Conservation (phyloP, 768 basidiomycete species). For the Boletus pseudo-olivaceus region DNA sequence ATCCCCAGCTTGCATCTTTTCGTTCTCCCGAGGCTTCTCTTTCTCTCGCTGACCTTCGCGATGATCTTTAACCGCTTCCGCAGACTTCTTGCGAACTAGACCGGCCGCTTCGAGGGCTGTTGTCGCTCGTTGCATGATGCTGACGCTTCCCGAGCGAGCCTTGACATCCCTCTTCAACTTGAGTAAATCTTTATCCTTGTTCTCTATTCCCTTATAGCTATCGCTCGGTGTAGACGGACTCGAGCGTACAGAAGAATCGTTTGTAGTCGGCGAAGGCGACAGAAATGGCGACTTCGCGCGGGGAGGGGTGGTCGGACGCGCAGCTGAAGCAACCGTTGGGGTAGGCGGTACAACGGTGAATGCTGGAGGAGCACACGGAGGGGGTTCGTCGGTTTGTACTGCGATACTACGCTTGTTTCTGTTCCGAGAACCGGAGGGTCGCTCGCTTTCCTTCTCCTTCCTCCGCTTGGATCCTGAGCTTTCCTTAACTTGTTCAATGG, state of each 20-base stretch:
- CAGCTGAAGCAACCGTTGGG: conserved; percentile 47
- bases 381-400: conserved; percentile 45
- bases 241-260: conserved; percentile 50
- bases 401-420: conserved; percentile 28
- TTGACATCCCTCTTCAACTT: conserved; percentile 58
- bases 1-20: conserved; percentile 42
- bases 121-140: conserved; percentile 93
- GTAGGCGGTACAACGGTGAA: conserved; percentile 77
- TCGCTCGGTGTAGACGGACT: conserved; percentile 69
- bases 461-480: conserved; percentile 27
- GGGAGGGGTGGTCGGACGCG: conserved; percentile 49
- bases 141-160: conserved; percentile 81
- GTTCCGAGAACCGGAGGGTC: conserved; percentile 20
- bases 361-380: conserved; percentile 46
- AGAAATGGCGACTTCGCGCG: conserved; percentile 50
- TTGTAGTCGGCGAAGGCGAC: conserved; percentile 53
- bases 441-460: conserved; percentile 28
- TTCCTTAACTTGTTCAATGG: conserved; percentile 16
- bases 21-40: conserved; percentile 43
- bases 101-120: conserved; percentile 86
- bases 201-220: conserved; percentile 48
- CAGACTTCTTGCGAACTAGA: conserved; percentile 77
- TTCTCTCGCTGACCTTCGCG: conserved; percentile 43
- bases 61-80: conserved; percentile 68
- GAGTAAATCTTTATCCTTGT: conserved; percentile 43